A percentile compares a stretch with the other conserved stretches of the same genome.
These are phyloP conservation scores for Acanthamoeba royreba DNA, from an alignment of 208 protist genomes.

Conservation along the genomic window DNA sequence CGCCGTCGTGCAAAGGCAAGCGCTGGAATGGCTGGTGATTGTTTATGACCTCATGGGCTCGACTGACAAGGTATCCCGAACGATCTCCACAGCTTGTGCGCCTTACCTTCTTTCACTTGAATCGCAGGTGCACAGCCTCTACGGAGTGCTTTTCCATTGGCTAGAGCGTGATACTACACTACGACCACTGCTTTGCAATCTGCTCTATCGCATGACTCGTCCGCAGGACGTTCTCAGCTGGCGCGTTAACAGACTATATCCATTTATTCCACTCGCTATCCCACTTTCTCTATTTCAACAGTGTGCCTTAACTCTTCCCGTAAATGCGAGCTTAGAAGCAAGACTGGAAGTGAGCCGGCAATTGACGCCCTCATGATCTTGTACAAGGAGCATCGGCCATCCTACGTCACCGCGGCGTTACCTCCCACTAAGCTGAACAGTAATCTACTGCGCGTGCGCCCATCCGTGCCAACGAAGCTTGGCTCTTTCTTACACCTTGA, in stretches of 20 bases:
- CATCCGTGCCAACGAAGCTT: no score
- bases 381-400: not conserved
- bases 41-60: not conserved
- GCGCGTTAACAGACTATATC: not conserved
- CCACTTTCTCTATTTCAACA: not conserved
- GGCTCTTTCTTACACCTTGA: no score
- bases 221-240: not conserved
- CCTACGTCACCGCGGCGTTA: not conserved
- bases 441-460: not conserved
- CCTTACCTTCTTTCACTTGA: not conserved
- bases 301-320: not conserved
- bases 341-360: not conserved
- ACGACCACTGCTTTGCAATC: constrained; percentile 23
- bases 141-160: constrained; percentile 18
- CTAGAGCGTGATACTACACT: not conserved
- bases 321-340: not conserved
- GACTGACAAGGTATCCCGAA: not conserved
- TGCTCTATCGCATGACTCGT: not conserved
- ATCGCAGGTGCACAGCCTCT: not conserved
- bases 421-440: no score
- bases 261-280: not conserved
- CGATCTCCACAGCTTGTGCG: no score
- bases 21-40: not conserved
- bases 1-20: not conserved
- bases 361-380: not conserved